Evolutionary conservation across 2,329 filamentous ascomycete genomes (phyloP).

Genomic region (Pseudogymnoascus sp.): DNA sequence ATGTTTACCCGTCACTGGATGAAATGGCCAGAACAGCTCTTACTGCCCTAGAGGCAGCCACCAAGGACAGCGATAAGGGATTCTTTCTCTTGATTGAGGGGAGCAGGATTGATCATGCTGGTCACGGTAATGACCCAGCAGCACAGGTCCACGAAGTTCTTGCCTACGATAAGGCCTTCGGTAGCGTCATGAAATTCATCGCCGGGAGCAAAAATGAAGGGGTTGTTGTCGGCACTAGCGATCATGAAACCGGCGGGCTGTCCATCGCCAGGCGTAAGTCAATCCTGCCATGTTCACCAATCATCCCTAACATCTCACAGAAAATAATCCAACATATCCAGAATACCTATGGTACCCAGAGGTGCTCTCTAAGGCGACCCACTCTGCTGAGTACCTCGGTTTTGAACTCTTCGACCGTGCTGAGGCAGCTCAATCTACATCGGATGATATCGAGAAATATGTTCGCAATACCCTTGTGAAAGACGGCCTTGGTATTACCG

Average conservation of each 20-base stretch:
- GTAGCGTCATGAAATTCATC: slow-evolving; percentile 77
- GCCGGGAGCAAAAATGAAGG: slow-evolving; percentile 64
- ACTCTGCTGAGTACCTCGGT: slow-evolving; percentile 64
- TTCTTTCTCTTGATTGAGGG: slow-evolving; percentile 99
- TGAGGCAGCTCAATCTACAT: slow-evolving; percentile 12
- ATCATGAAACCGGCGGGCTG: slow-evolving; percentile 93
- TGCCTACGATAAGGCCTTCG: slow-evolving; percentile 86
- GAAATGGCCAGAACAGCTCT: slow-evolving; percentile 87
- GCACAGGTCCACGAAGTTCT: slow-evolving; percentile 86
- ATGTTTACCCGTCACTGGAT: slow-evolving; percentile 78
- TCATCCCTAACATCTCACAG: slow-evolving; percentile 23
- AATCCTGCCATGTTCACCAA: background rate
- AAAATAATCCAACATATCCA: slow-evolving; percentile 55
- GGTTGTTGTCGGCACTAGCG: slow-evolving; percentile 81
- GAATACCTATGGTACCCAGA: slow-evolving; percentile 74
- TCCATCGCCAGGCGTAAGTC: slow-evolving; percentile 66
- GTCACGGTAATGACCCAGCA: slow-evolving; percentile 75
- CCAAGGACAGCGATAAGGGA: slow-evolving; percentile 74
- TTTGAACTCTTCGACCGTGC: slow-evolving; percentile 52
- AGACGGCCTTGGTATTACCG: slow-evolving; percentile 66
- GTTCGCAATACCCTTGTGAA: slow-evolving; percentile 61
- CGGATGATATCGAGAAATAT: slow-evolving; percentile 48
- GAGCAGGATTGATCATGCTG: slow-evolving; percentile 91
- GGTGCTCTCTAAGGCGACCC: slow-evolving; percentile 71
- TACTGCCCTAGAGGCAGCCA: slow-evolving; percentile 70